These are phyloP conservation scores for Tripidium arundinaceum DNA, from an alignment of 202 grass and related monocot genomes.

Conservation along the genomic window DNA sequence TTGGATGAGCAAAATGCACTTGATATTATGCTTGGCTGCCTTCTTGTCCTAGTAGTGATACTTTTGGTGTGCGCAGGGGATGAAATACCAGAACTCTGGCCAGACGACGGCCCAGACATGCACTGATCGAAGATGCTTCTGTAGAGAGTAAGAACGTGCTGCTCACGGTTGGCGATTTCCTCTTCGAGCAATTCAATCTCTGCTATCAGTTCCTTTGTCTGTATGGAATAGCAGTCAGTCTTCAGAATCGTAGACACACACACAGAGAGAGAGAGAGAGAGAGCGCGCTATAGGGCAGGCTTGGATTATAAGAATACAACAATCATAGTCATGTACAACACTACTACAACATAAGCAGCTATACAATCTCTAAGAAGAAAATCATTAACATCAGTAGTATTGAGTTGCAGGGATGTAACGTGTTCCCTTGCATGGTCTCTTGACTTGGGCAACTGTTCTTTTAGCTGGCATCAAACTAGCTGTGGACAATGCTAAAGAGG, in stretches of 20 bases:
- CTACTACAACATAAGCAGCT: not conserved
- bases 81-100: constrained; percentile 73
- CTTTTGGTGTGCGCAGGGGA: constrained; percentile 77
- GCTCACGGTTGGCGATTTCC: constrained; percentile 85
- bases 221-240: constrained; percentile 2
- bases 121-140: constrained; percentile 96
- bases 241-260: not conserved
- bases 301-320: no score
- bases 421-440: not conserved
- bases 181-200: constrained; percentile 96
- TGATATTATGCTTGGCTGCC: constrained; percentile 88
- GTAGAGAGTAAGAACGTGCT: constrained; percentile 90
- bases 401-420: not conserved
- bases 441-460: not conserved
- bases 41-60: constrained; percentile 32
- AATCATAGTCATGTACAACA: not conserved
- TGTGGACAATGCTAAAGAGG: not conserved
- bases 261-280: no score
- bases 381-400: not conserved
- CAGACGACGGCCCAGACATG: constrained; percentile 53
- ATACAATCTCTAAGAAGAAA: not conserved
- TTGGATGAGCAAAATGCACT: constrained; percentile 96
- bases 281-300: no score
- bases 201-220: constrained; percentile 84
- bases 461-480: not conserved